Evolutionary conservation across 2,329 filamentous ascomycete genomes (phyloP).

Genomic region (Plectosphaerella sp.): DNA sequence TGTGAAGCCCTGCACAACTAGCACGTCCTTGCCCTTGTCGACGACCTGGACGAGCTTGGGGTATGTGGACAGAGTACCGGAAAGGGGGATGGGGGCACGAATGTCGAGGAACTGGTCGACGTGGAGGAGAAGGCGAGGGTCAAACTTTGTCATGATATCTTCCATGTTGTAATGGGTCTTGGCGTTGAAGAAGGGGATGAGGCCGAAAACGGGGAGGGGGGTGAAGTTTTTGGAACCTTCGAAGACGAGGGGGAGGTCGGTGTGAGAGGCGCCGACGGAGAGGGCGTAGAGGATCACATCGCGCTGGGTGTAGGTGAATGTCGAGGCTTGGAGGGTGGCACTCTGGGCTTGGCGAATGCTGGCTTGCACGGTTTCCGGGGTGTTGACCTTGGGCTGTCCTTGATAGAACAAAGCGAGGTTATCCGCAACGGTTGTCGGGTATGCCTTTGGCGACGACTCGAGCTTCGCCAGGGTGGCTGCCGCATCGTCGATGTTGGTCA

Average conservation of each 20-base stretch:
- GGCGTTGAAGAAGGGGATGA: constrained; percentile 85
- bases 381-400: not conserved
- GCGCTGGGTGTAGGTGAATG: constrained; percentile 77
- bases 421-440: not conserved
- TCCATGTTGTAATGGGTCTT: constrained; percentile 72
- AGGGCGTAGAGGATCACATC: constrained; percentile 95
- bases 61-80: constrained; percentile 68
- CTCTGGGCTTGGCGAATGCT: constrained; percentile 73
- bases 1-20: constrained; percentile 75
- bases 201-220: constrained; percentile 84
- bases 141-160: constrained; percentile 90
- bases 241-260: constrained; percentile 80
- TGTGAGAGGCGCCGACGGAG: constrained; percentile 85
- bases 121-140: constrained; percentile 96
- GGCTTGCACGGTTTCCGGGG: constrained; percentile 75
- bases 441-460: not conserved
- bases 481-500: constrained; percentile 46
- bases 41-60: constrained; percentile 86
- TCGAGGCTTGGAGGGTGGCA: constrained; percentile 63
- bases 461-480: not conserved
- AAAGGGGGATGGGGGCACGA: constrained; percentile 85
- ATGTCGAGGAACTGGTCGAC: constrained; percentile 98
- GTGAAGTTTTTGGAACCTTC: constrained; percentile 92
- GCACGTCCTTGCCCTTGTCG: constrained; percentile 87
- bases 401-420: not conserved